A percentile compares a stretch with the other conserved stretches of the same genome.
These are phyloP conservation scores for Kodamaea anthophila DNA, from an alignment of 1,139 yeast species.

Conservation along the genomic window DNA sequence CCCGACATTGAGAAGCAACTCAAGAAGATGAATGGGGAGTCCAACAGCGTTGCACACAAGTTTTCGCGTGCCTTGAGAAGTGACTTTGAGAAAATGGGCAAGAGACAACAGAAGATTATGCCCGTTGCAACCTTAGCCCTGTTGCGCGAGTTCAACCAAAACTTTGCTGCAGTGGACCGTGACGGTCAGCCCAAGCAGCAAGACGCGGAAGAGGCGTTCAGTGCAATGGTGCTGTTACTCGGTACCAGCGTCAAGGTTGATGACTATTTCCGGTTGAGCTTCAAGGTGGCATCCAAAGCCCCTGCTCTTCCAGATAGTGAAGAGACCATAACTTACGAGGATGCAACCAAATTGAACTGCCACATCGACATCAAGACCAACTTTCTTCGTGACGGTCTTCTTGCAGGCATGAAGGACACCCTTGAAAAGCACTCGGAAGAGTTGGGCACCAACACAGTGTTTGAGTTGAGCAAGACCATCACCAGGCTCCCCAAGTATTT, in stretches of 20 bases:
- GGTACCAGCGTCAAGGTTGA: constrained; percentile 45
- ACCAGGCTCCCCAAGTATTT: constrained; percentile 81
- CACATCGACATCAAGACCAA: constrained; percentile 84
- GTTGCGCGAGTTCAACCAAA: constrained; percentile 69
- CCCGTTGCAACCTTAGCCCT: constrained; percentile 54
- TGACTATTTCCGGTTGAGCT: constrained; percentile 57
- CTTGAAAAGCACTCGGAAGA: constrained; percentile 72
- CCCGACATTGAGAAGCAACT: constrained; percentile 47
- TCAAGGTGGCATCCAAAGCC: constrained; percentile 57
- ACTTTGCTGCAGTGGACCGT: constrained; percentile 73
- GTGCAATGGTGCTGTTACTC: constrained; percentile 62
- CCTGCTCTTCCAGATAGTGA: constrained; percentile 56
- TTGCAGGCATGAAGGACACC: constrained; percentile 67
- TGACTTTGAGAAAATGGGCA: constrained; percentile 42
- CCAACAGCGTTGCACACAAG: constrained; percentile 40
- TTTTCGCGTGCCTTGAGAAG: constrained; percentile 31
- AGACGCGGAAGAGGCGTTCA: constrained; percentile 95
- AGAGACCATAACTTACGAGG: constrained; percentile 40
- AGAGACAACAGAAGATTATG: constrained; percentile 41
- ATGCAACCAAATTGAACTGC: constrained; percentile 71
- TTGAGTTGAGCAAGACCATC: constrained; percentile 62
- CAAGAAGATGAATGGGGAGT: constrained; percentile 37
- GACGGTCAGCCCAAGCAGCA: constrained; percentile 83
- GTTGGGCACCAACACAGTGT: constrained; percentile 64
- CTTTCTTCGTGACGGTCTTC: constrained; percentile 80